Percentiles rank a stretch among this genome's conserved stretches.
Conservation (phyloP, 331 rosid genomes). For the Prunus yedoensis region DNA sequence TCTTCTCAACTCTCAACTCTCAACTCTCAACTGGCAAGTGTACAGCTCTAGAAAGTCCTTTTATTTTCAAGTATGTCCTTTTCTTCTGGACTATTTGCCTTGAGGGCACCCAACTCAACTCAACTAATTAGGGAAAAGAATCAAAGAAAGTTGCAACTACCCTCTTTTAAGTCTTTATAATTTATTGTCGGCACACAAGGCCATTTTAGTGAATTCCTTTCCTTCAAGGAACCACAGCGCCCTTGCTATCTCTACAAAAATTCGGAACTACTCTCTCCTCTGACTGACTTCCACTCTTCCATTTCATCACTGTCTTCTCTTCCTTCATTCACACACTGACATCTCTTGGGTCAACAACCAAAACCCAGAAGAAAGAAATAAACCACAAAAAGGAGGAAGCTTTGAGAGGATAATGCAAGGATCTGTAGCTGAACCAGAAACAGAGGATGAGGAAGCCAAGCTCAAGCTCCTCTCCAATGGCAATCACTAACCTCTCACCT, state of each 20-base stretch:
- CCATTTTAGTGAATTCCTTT: conserved; percentile 32
- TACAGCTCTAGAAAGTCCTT: neutral
- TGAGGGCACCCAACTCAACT: neutral
- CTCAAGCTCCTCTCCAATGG: conserved; percentile 53
- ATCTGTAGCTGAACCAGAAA: conserved; percentile 50
- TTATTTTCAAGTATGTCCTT: neutral
- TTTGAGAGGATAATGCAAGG: conserved; percentile 65
- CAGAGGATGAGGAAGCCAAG: conserved; percentile 53
- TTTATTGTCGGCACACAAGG: conserved; percentile 25
- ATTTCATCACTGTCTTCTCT: neutral
- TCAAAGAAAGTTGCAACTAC: neutral
- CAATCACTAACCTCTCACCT: conserved; percentile 34
- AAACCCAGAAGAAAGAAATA: conserved; percentile 2
- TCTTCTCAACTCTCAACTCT: neutral
- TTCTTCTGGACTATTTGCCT: neutral
- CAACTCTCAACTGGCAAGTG: neutral
- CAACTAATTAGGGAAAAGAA: conserved; percentile 2
- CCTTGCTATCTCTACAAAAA: neutral
- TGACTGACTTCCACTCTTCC: neutral
- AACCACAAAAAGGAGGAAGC: conserved; percentile 1
- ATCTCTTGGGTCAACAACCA: conserved; percentile 11
- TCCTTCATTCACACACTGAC: neutral
- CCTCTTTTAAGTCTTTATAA: neutral
- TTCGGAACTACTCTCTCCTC: neutral
- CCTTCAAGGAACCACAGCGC: neutral